A percentile compares a stretch with the other conserved stretches of the same genome.
Evolutionary conservation across 805 yeast species (phyloP).

Genomic region (Cyberlindnera xylosilytica): DNA sequence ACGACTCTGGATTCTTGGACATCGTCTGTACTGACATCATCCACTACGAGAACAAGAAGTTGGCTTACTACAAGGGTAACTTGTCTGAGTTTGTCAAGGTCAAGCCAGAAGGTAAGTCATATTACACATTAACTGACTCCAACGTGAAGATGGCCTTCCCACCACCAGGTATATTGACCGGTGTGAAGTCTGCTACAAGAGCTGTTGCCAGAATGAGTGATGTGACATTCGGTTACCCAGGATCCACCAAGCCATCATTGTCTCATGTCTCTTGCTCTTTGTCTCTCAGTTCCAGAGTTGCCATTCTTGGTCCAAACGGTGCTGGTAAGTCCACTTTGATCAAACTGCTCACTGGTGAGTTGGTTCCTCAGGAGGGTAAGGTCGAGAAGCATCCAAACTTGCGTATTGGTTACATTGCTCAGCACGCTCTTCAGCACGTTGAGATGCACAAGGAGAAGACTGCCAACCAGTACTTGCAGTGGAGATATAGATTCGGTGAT

Average conservation of each 20-base stretch:
- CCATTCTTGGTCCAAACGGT: constrained; percentile 96
- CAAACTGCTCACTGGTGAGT: constrained; percentile 89
- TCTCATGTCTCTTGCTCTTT: constrained; percentile 81
- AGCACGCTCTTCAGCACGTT: constrained; percentile 96
- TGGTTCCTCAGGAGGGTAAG: constrained; percentile 79
- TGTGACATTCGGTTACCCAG: constrained; percentile 89
- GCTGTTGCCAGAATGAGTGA: constrained; percentile 85
- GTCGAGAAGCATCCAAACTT: constrained; percentile 98
- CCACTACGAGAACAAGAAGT: constrained; percentile 92
- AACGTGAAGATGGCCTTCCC: constrained; percentile 98
- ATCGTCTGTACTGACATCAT: constrained; percentile 94
- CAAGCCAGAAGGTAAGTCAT: constrained; percentile 94
- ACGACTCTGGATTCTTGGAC: constrained; percentile 95
- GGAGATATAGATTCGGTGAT: constrained; percentile 98
- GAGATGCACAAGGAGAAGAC: constrained; percentile 97
- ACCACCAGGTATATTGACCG: constrained; percentile 96
- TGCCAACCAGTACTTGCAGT: constrained; percentile 95
- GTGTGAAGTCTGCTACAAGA: constrained; percentile 92
- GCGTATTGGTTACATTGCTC: constrained; percentile 98
- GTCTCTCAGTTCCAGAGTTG: constrained; percentile 94
- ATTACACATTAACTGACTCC: constrained; percentile 89
- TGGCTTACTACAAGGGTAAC: constrained; percentile 95
- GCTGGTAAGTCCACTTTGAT: constrained; percentile 98
- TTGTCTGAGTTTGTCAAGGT: constrained; percentile 86
- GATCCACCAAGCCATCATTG: constrained; percentile 81